These are phyloP conservation scores for Flaveria bidentis DNA, from an alignment of 129 eudicot species.

Conservation along the genomic window DNA sequence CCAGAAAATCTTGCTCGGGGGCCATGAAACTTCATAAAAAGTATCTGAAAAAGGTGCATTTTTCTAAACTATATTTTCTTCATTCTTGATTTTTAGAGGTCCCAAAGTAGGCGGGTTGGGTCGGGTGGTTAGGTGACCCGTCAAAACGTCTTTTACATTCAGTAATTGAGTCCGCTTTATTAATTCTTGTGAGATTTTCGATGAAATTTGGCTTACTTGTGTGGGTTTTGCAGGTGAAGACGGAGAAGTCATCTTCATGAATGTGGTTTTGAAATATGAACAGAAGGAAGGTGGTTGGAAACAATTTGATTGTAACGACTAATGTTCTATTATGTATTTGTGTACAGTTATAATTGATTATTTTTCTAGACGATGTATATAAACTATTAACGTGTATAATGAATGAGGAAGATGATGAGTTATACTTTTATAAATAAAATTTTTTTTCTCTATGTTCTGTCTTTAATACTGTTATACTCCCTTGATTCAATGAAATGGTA, in stretches of 20 bases:
- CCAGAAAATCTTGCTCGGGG: slow-evolving; percentile 75
- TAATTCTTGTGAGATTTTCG: neutral
- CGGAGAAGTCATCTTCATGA: slow-evolving; percentile 33
- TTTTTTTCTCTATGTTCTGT: neutral
- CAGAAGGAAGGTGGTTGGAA: neutral
- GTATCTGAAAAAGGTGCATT: slow-evolving; percentile 56
- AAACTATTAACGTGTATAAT: slow-evolving; percentile 13
- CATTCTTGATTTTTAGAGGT: slow-evolving; percentile 4
- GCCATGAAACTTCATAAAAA: slow-evolving; percentile 97
- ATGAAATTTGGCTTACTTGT: neutral
- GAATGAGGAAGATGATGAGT: slow-evolving; percentile 14
- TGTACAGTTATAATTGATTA: slow-evolving; percentile 20
- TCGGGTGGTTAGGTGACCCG: neutral
- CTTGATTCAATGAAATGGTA: too few relatives aligned
- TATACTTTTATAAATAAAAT: slow-evolving; percentile 14
- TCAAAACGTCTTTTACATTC: neutral
- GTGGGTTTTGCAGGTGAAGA: slow-evolving; percentile 33
- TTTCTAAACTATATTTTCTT: neutral
- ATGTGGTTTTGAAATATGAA: neutral
- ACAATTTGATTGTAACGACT: slow-evolving; percentile 24
- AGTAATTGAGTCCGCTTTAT: neutral
- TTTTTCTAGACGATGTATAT: slow-evolving; percentile 27
- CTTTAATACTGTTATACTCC: neutral
- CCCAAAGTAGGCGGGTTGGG: neutral
- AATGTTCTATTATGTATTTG: slow-evolving; percentile 21